A percentile compares a stretch with the other conserved stretches of the same genome.
Conservation (phyloP, 768 basidiomycete species). For the Boletus rubropictus region DNA sequence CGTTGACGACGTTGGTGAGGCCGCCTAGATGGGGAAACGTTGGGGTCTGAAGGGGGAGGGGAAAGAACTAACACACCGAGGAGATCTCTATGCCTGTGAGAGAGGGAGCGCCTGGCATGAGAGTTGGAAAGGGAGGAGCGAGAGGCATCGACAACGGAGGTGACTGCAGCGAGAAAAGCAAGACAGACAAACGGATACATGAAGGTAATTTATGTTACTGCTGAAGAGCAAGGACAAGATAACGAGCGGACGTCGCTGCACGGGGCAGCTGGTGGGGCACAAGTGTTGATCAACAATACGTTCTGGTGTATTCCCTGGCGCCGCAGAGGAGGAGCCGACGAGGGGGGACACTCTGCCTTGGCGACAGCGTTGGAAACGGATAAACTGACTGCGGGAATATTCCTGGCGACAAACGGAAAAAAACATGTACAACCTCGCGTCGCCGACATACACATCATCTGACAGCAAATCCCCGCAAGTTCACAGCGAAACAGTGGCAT, state of each 20-base stretch:
- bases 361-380: constrained; percentile 15
- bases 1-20: not conserved
- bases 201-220: constrained; percentile 25
- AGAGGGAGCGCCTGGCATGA: constrained; percentile 32
- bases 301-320: constrained; percentile 5
- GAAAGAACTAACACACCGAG: constrained; percentile 8
- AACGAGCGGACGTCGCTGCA: constrained; percentile 39
- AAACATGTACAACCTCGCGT: not conserved
- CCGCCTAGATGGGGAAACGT: constrained; percentile 3
- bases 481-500: not conserved
- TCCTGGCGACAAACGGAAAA: constrained; percentile 8
- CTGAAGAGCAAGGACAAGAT: constrained; percentile 26
- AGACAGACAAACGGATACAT: constrained; percentile 21
- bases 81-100: constrained; percentile 21
- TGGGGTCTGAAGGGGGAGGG: not conserved
- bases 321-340: constrained; percentile 10
- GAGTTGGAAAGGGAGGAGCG: constrained; percentile 37
- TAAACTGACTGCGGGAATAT: constrained; percentile 9
- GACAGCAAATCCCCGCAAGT: no score
- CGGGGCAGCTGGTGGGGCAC: constrained; percentile 1
- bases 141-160: constrained; percentile 28
- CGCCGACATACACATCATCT: not conserved
- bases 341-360: constrained; percentile 7
- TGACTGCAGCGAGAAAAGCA: constrained; percentile 27
- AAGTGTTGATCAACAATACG: constrained; percentile 3